Base-by-base conservation (phyloP, 208 protist species). In the Trypanosoma lewisi region DNA sequence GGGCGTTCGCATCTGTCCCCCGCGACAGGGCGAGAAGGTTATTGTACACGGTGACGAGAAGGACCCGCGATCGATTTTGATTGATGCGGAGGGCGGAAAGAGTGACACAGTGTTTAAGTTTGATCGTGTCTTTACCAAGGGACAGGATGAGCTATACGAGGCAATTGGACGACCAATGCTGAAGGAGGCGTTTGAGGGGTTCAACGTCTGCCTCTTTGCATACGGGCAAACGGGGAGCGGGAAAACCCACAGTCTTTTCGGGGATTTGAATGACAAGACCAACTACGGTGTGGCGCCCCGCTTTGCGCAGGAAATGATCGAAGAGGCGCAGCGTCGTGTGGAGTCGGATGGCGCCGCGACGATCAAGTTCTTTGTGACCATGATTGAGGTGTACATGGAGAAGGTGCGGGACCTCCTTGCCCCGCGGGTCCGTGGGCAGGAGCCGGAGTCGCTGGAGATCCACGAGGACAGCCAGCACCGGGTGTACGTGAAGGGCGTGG, bases 171-270 rank as follows among this genome's bases (percentile, higher is more conserved):
- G 42, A 42, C 84, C 85, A 50, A 94, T 94, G 88, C 63, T 94
- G 47, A 62, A 71, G 45, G 84, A 94, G 64, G 82, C 83, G 17
- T 90, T 88, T 81, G 82, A 85, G 60, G 87, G 87, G 2, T 94
- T 89, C 66, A 90, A 93, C 63, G 83, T 89, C 17, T 89, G 86
- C 66, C 63, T 91, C 25, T 89, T 91, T 70, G 85, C 85, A 25
- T 91, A 91, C 54, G 84, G 84, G 1, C 84, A 91, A 67, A 91
- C 84, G 36, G 84, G 84, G n/a, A 85, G 75, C 53, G 83, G 83
- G 9, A 90, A 90, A 61, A 90, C 83, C 23, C 70, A 91, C 67
- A 91, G 81, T 59, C 64, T 91, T 50, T 75, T 88, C n/a, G 85
- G 82, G 25, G 77, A 89, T 36, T 49, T 73, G 67, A 42, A 31